Evolutionary conservation across 148 eudicot species (phyloP), one percentile per base, ranked within the genome.

Genomic region (Euryodendron excelsum): DNA sequence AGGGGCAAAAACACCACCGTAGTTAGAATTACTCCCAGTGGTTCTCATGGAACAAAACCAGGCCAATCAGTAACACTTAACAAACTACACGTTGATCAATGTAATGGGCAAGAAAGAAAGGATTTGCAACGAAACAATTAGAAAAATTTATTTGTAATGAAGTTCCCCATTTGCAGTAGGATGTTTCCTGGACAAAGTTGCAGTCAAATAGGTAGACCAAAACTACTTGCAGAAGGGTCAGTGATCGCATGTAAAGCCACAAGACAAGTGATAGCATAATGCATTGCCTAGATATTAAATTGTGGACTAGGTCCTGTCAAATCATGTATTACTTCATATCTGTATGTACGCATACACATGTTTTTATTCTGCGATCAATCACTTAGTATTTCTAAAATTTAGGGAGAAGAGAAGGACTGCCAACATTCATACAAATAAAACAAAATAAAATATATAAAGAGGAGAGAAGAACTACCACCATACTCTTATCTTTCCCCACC

Each of bases 401-500:
- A n/a, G n/a, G n/a, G n/a, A n/a, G n/a, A n/a, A n/a, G n/a, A n/a
- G n/a, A n/a, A n/a, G n/a, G n/a, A n/a, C n/a, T n/a, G n/a, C n/a
- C n/a, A n/a, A n/a, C n/a, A 18, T 58, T 36, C 23, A 15, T n/a
- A 37, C 20, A n/a, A n/a, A n/a, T n/a, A n/a, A n/a, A n/a, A n/a
- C n/a, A n/a, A n/a, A n/a, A n/a, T n/a, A n/a, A n/a, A n/a, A n/a
- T n/a, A n/a, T n/a, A n/a, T n/a, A n/a, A n/a, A n/a, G n/a, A n/a
- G n/a, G n/a, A 28, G 37, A 48, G 12, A 27, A 45, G 31, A 47
- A 45, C 15, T 45, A 14, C n/a, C 10, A 47, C 71, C 2, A 62
- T 14, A 3, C 1, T n/a, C n/a, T n/a, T 21, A 53, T 14, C 27
- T 28, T 45, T 17, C 64, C 84, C 55, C 23, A 93, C 98, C 97